Conservation (phyloP, 129 eudicot species). For the Arctium lappa region DNA sequence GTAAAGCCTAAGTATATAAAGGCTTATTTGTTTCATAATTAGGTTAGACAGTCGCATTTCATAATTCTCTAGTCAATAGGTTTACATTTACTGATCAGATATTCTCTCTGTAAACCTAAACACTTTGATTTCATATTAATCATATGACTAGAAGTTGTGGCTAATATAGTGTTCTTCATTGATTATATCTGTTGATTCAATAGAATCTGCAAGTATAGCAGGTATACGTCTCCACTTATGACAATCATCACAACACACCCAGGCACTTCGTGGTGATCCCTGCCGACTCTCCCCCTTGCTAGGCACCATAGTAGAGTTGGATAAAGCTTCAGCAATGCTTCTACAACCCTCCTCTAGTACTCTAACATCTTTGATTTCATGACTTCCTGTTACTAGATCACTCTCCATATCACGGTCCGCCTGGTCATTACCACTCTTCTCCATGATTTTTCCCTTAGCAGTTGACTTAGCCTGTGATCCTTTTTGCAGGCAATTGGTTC, state of each 20-base stretch:
- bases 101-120: too few relatives aligned
- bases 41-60: too few relatives aligned
- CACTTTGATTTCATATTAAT: too few relatives aligned
- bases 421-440: slow-evolving; percentile 25
- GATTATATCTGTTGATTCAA: slow-evolving; percentile 64
- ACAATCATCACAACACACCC: slow-evolving; percentile 96
- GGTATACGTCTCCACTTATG: slow-evolving; percentile 91
- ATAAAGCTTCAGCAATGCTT: slow-evolving; percentile 23
- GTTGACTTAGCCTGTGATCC: slow-evolving; percentile 22
- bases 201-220: slow-evolving; percentile 77
- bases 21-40: too few relatives aligned
- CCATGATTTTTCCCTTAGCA: slow-evolving; percentile 30
- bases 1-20: too few relatives aligned
- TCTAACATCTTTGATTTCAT: slow-evolving; percentile 30
- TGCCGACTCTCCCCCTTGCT: slow-evolving; percentile 26
- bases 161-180: too few relatives aligned
- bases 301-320: slow-evolving; percentile 24
- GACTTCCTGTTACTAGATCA: slow-evolving; percentile 43
- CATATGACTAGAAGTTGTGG: too few relatives aligned
- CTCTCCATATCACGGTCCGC: slow-evolving; percentile 24
- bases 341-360: slow-evolving; percentile 29
- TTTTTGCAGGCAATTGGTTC: slow-evolving; percentile 28
- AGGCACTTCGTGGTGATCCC: slow-evolving; percentile 53
- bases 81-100: too few relatives aligned
- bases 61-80: too few relatives aligned